Evolutionary conservation across 192 early-diverging fungal species (phyloP).

Genomic region (Fimicolochytrium jonesii): DNA sequence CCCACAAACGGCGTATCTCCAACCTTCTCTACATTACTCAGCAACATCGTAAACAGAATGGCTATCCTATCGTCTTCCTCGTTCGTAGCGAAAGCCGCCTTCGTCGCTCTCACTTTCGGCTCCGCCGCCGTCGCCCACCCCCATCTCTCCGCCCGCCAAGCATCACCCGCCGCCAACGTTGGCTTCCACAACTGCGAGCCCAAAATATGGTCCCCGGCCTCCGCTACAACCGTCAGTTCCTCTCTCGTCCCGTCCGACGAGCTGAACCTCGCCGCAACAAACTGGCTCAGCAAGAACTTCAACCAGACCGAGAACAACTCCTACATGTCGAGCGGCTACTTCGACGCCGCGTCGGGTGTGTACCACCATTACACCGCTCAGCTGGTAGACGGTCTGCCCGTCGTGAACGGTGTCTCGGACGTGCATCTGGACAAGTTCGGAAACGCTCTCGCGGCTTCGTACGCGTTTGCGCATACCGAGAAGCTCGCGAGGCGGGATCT

Average conservation of each 20-base stretch:
- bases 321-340: neutral
- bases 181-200: neutral
- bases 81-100: neutral
- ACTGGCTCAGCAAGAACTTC: conserved; percentile 9
- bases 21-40: too few relatives aligned
- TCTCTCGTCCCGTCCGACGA: neutral
- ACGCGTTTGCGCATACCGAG: conserved; percentile 1
- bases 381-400: conserved; percentile 8
- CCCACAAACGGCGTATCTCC: too few relatives aligned
- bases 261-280: neutral
- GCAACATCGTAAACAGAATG: neutral
- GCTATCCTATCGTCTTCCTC: neutral
- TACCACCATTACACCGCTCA: conserved; percentile 24
- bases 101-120: neutral
- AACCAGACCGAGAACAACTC: neutral
- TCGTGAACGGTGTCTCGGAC: conserved; percentile 16
- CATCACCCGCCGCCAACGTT: neutral
- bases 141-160: neutral
- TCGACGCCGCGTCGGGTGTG: neutral
- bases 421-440: conserved; percentile 12
- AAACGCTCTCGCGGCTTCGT: conserved; percentile 8
- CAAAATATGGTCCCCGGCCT: neutral
- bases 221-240: neutral
- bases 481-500: conserved; percentile 8
- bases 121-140: neutral